Base-by-base conservation (phyloP, 2,329 filamentous ascomycete genomes). In the Pseudogymnoascus sp. region DNA sequence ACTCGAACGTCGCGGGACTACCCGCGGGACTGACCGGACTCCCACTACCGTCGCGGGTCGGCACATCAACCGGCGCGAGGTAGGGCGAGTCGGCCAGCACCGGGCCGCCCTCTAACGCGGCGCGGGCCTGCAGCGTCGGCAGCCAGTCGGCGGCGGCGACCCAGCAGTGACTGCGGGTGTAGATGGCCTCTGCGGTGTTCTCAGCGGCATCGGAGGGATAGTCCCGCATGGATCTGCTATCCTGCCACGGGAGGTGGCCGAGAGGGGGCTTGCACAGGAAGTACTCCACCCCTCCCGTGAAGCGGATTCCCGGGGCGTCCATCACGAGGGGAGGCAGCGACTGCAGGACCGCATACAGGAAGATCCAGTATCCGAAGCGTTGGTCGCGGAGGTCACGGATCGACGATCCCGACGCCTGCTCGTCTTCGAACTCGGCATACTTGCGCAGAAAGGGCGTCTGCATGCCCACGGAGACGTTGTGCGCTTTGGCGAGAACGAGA, bases 191-290 rank as follows among this genome's bases (percentile, higher is more conserved):
- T 1, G 87, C 81, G 16, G 86, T 83, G 68, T 88, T 81, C 7
- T 72, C 67, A 47, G 89, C 83, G 26, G 87, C 76, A 69, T 89
- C 85, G 0, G 73, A 65, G 77, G 82, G 45, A 88, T 85, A 7
- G 88, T 79, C 45, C 82, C 83, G 23, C 79, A 79, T 40, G 84
- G 81, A 39, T 88, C 90, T 2, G 89, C 86, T 4, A 63, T 85
- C 83, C 54, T 86, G 79, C 90, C 90, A 95, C 0, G 90, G 90
- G 0, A 85, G 80, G 63, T 86, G 86, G 16, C 87, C 87, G 70
- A 89, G 83, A 0, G 89, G 87, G 3, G 89, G 85, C 71, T 91
- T 82, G 73, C 90, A 93, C 29, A 93, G 79, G 77, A 93, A 95
- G 75, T 93, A 91, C 73, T 93, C 90, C 2, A 91, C 88, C 1